phyloP scores from a whole-genome alignment of 169 alveolate genomes.

The Eimeria falciformis region DNA sequence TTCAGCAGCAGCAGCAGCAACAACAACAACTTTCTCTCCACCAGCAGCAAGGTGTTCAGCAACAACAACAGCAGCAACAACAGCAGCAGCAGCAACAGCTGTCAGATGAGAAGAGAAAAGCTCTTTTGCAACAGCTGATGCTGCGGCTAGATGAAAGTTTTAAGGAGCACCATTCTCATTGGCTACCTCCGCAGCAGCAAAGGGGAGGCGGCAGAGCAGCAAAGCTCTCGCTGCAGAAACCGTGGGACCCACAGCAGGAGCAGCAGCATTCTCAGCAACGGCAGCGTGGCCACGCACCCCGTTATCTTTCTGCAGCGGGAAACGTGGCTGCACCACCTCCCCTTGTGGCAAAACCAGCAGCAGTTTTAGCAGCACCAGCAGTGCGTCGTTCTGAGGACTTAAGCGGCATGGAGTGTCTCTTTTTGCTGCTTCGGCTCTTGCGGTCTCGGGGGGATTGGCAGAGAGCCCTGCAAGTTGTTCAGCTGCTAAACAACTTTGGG shows the following conservation, averaged over 20 bases:
- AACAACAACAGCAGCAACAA: constrained; percentile 2
- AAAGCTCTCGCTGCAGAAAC: constrained; percentile 2
- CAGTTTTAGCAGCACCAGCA: constrained; percentile 26
- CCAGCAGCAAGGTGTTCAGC: constrained; percentile 14
- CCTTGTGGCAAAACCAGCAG: background rate
- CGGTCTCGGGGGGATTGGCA: constrained; percentile 14
- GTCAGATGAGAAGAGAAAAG: background rate
- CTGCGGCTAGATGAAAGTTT: constrained; percentile 19
- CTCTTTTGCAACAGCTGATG: constrained; percentile 34
- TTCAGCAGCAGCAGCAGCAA: background rate
- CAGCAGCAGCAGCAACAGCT: constrained; percentile 36
- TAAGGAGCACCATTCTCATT: background rate
- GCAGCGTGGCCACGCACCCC: background rate
- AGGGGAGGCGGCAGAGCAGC: constrained; percentile 30
- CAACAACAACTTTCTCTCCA: background rate
- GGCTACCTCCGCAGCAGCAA: constrained; percentile 9
- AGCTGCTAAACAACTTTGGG: constrained; percentile 44
- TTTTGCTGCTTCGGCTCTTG: constrained; percentile 32
- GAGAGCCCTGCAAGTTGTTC: background rate
- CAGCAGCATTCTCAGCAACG: background rate
- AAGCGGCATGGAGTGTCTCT: background rate
- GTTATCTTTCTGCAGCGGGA: too few species aligned
- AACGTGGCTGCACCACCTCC: too few species aligned
- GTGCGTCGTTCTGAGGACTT: constrained; percentile 46
- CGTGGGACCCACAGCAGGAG: constrained; percentile 13